A percentile compares a stretch with the other conserved stretches of the same genome.
These are phyloP conservation scores for Raphanus hybrid DNA, from an alignment of 441 rosid species.

Conservation along the genomic window DNA sequence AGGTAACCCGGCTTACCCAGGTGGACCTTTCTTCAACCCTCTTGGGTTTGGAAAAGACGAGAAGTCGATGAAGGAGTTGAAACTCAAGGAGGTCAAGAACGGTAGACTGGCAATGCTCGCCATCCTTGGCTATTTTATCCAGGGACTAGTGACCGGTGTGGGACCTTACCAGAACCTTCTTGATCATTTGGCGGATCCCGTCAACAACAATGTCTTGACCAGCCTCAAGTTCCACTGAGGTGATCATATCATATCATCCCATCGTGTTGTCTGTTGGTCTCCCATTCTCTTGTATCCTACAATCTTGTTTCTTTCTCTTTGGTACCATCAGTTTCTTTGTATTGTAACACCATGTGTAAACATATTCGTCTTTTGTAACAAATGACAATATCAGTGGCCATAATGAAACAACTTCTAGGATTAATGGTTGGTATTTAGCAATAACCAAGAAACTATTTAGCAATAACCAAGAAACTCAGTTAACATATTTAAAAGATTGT, in stretches of 20 bases:
- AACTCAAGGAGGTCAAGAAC: conserved; percentile 94
- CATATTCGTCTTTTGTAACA: conserved; percentile 38
- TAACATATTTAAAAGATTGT: background rate
- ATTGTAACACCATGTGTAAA: conserved; percentile 57
- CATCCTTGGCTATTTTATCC: conserved; percentile 48
- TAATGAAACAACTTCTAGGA: conserved; percentile 28
- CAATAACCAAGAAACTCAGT: background rate
- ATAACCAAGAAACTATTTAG: background rate
- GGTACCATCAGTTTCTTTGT: too few relatives aligned
- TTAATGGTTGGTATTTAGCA: conserved; percentile 6
- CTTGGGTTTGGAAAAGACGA: conserved; percentile 89
- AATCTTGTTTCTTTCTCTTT: too few relatives aligned
- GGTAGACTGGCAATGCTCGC: conserved; percentile 94
- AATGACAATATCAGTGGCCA: conserved; percentile 35
- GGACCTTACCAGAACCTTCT: conserved; percentile 97
- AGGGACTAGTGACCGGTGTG: conserved; percentile 83
- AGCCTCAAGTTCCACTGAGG: conserved; percentile 90
- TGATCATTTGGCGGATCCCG: conserved; percentile 93
- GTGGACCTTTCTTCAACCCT: conserved; percentile 95
- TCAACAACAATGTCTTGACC: conserved; percentile 90
- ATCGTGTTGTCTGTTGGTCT: too few relatives aligned
- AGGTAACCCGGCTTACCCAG: conserved; percentile 86
- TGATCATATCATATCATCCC: background rate
- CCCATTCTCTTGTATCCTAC: too few relatives aligned
- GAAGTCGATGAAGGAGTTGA: conserved; percentile 84